Evolutionary conservation across 148 eudicot species (phyloP), one percentile per base, ranked within the genome.

Genomic region (Rheum nobile): DNA sequence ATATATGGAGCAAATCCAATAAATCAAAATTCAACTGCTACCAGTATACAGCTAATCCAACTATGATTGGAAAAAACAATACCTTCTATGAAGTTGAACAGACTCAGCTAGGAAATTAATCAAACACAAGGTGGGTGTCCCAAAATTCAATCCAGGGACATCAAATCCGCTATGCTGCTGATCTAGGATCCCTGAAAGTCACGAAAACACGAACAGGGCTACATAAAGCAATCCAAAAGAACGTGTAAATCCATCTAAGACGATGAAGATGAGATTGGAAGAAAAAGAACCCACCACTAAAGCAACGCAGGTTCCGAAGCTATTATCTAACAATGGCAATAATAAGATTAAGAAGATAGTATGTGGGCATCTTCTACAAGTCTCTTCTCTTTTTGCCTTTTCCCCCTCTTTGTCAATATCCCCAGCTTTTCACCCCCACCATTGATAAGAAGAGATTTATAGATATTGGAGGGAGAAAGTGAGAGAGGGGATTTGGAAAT

Each of bases 291-390:
- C 4, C 16, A 46, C 50, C 50, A 16, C 19, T 46, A 17, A 46
- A 46, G 50, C 50, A 88, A 78, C 76, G 83, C 78, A 80, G 91
- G 78, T 79, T 79, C 41, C 9, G 41, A 38, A 6, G 41, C 41
- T 6, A 38, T 8, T 8, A 38, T 38, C 41, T 38, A 6, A 76
- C 74, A 57, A 86, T n/a, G 84, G 80, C 75, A 77, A 80, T 74
- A 80, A 82, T 74, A 54, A 82, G 77, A 77, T 83, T 80, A 70
- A 75, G 75, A 86, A 84, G 84, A 86, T 86, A 84, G 85, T 88
- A 83, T 78, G 85, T 76, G 85, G 75, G 77, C 85, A 79, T 81
- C 88, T 85, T 83, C 84, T 81, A 75, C 82, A 81, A 79, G 78
- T 82, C 73, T 80, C 80, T 43, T 85, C 75, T 82, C 80, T 74